phyloP scores from a whole-genome alignment of 1,284 basidiomycete species.

The Puccinia coronata region DNA sequence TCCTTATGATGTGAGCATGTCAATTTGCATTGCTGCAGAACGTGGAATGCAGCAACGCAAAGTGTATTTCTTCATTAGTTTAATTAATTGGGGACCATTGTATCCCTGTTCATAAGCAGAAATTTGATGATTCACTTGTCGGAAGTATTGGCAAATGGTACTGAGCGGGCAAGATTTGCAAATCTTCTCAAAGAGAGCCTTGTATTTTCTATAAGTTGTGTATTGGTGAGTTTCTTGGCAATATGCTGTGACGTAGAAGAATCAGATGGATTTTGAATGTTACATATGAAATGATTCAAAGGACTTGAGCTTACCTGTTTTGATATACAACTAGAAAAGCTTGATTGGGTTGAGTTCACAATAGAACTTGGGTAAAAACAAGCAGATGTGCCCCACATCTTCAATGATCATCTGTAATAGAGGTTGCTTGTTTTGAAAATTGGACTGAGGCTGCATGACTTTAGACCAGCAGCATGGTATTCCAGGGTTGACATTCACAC shows the following conservation, averaged over 20 bases:
- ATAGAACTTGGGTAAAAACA: constrained; percentile 27
- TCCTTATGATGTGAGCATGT: not conserved
- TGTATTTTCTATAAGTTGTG: not conserved
- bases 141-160: not conserved
- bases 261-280: not conserved
- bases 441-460: not conserved
- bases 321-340: constrained; percentile 22
- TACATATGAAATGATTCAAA: not conserved
- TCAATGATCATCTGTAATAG: constrained; percentile 13
- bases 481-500: not conserved
- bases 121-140: not conserved
- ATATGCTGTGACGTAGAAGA: not conserved
- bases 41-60: constrained; percentile 6
- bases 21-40: not conserved
- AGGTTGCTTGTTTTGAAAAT: constrained; percentile 14
- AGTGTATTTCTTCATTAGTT: constrained; percentile 15
- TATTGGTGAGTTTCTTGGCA: not conserved
- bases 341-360: constrained; percentile 29
- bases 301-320: not conserved
- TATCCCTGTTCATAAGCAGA: constrained; percentile 10
- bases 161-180: not conserved
- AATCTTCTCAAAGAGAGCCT: not conserved
- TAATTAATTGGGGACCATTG: not conserved
- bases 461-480: constrained; percentile 17
- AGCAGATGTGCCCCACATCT: not conserved